Evolutionary conservation across 1,139 yeast genomes (phyloP).

Genomic region (Blastobotrys ciferrii): DNA sequence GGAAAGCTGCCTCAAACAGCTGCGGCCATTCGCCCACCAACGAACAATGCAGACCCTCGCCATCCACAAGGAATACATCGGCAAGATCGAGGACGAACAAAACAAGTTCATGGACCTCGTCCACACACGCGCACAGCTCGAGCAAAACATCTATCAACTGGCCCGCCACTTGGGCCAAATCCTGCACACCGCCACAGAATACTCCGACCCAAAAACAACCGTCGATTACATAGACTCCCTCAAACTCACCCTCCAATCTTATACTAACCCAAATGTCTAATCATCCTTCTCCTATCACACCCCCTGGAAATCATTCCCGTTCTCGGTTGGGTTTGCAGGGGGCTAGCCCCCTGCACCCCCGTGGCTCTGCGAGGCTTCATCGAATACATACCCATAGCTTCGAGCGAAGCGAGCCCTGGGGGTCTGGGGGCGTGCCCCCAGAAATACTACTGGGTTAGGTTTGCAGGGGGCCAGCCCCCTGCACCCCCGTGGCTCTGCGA

Average conservation of each 20-base stretch:
- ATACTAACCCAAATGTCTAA: not conserved
- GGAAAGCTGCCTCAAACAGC: constrained; percentile 26
- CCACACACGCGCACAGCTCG: constrained; percentile 27
- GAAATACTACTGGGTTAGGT: too few species aligned
- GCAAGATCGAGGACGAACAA: constrained; percentile 28
- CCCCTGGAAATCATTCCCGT: too few species aligned
- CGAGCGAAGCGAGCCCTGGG: too few species aligned
- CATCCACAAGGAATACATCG: constrained; percentile 27
- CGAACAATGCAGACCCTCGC: constrained; percentile 28
- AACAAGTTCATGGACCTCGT: constrained; percentile 24
- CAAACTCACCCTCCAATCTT: not conserved
- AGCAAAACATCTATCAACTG: constrained; percentile 24
- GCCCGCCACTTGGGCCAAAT: constrained; percentile 26
- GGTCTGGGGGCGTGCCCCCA: too few species aligned
- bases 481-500: too few species aligned
- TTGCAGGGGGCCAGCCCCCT: too few species aligned
- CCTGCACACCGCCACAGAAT: constrained; percentile 14
- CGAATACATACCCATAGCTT: too few species aligned
- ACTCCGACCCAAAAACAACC: not conserved
- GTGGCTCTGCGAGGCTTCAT: too few species aligned
- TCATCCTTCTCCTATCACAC: too few species aligned
- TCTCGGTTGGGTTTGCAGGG: too few species aligned
- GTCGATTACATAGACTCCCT: constrained; percentile 10
- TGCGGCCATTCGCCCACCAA: constrained; percentile 27
- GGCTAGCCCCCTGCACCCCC: too few species aligned